These are phyloP conservation scores for Russula virescens DNA, from an alignment of 768 basidiomycete species.

Conservation along the genomic window DNA sequence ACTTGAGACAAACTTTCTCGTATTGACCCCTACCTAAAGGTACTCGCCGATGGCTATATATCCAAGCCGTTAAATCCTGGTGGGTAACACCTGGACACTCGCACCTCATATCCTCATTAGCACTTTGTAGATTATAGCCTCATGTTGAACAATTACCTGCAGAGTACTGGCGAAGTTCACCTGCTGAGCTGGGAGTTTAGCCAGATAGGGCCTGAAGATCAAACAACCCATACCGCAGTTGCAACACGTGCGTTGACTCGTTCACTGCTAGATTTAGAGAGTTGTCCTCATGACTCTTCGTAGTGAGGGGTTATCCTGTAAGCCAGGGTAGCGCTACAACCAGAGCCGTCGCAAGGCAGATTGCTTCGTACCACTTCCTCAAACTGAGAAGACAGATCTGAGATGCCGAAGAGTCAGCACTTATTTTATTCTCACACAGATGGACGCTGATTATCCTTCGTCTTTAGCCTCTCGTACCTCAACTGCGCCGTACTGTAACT, in stretches of 20 bases:
- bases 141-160: slow-evolving; percentile 24
- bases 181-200: slow-evolving; percentile 22
- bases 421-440: not conserved
- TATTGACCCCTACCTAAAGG: no score
- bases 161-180: slow-evolving; percentile 17
- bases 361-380: slow-evolving; percentile 20
- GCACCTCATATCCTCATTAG: not conserved
- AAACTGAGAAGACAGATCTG: slow-evolving; percentile 8
- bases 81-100: not conserved
- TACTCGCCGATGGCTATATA: no score
- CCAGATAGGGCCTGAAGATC: slow-evolving; percentile 22
- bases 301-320: slow-evolving; percentile 18
- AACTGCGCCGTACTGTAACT: not conserved
- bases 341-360: slow-evolving; percentile 18
- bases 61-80: slow-evolving; percentile 19
- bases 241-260: slow-evolving; percentile 15
- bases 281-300: not conserved
- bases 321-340: slow-evolving; percentile 20
- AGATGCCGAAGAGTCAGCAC: not conserved
- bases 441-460: not conserved
- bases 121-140: slow-evolving; percentile 18
- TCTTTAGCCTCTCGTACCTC: not conserved
- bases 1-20: no score
- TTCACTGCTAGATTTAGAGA: not conserved
- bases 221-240: slow-evolving; percentile 18